Base-by-base conservation (phyloP, 495 filamentous ascomycete genomes). In the Trichoderma virens region DNA sequence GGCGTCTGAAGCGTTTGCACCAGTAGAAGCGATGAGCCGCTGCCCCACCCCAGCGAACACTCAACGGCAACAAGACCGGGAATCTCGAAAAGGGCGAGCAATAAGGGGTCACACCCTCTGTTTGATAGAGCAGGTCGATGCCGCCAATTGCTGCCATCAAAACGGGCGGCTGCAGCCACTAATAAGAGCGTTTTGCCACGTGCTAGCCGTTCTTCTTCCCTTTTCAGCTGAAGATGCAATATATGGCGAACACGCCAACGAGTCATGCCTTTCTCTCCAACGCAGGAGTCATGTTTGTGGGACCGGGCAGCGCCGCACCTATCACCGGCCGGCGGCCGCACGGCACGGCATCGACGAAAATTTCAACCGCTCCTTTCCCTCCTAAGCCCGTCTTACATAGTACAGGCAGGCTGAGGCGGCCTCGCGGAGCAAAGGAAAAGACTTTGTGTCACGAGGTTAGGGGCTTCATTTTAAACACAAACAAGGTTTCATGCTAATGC, bases 311-410 rank as follows among this genome's bases (percentile, higher is more conserved):
- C 51, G 25, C 51, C 51, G 51, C 51, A 18, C 8, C 25, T 56
- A 56, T 56, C 27, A 56, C 51, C 51, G 51, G 51, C 27, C 51
- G 51, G 51, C 51, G 51, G 51, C 51, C 51, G 51, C 51, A 56
- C 51, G 51, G 51, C 5, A 30, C 51, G 51, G 51, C 27, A 56
- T 56, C 25, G 23, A 56, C 51, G 27, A 56, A 56, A 56, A 56
- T 56, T 56, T 31, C 2, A 28, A 56, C 23, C 11, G 11, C 51
- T 30, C 51, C 25, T 56, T 16, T 56, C 51, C 25, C 13, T 56
- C 20, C 51, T 30, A 56, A 9, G 14, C 25, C 4, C 25, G 51
- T 16, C 25, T 27, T 56, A 56, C 11, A 9, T n/a, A 23, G 20
- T n/a, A n/a, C n/a, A n/a, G n/a, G n/a, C n/a, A n/a, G n/a, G n/a